Evolutionary conservation across 176 grass and related monocot genomes (phyloP).

Genomic region (Paspalum vaginatum): DNA sequence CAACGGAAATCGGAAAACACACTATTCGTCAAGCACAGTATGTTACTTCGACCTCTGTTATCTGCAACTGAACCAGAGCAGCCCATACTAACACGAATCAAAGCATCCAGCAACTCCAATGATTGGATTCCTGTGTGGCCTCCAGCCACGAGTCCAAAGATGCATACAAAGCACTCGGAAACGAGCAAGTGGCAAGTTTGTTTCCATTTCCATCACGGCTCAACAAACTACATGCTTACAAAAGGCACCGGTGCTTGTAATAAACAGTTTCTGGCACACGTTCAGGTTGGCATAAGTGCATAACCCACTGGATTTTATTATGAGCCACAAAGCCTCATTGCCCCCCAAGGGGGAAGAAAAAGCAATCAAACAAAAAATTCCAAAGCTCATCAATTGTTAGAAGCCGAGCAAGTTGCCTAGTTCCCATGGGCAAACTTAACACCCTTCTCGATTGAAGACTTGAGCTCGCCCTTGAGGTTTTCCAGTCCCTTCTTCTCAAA

Average conservation of each 20-base stretch:
- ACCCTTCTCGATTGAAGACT: constrained; percentile 93
- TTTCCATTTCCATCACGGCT: constrained; percentile 18
- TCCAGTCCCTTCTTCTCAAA: constrained; percentile 75
- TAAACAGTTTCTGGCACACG: constrained; percentile 24
- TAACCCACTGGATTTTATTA: constrained; percentile 39
- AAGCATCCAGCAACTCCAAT: not conserved
- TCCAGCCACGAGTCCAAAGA: not conserved
- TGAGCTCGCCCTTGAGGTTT: constrained; percentile 74
- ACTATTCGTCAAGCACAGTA: no score
- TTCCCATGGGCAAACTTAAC: constrained; percentile 56
- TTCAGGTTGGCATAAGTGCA: constrained; percentile 33
- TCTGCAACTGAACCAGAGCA: no score
- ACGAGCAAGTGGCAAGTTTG: not conserved
- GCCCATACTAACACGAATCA: no score
- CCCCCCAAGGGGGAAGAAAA: not conserved
- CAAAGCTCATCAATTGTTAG: constrained; percentile 22
- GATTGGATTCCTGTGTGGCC: not conserved
- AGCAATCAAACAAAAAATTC: constrained; percentile 37
- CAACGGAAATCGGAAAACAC: no score
- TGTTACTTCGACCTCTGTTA: no score
- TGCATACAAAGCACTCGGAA: not conserved
- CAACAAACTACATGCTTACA: not conserved
- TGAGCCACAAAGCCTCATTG: constrained; percentile 11
- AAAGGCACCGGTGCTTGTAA: constrained; percentile 1
- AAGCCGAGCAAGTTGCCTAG: constrained; percentile 11